Evolutionary conservation across 1,284 basidiomycete genomes (phyloP).

Genomic region (Cystobasidium pallidum): DNA sequence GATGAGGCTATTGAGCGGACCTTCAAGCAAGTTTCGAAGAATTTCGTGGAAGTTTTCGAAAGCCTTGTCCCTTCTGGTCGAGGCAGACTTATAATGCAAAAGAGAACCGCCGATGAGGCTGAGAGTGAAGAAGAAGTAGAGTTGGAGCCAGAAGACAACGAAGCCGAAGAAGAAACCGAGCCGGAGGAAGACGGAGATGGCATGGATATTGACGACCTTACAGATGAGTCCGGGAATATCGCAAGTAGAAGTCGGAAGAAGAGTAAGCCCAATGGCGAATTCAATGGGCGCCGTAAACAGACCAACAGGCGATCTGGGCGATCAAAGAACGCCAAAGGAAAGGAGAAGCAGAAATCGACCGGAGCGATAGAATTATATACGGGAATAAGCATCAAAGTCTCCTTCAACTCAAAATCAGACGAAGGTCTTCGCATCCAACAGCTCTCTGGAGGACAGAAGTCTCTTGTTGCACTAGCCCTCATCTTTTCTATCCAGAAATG

Average conservation of each 20-base stretch:
- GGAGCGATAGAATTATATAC: slow-evolving; percentile 86
- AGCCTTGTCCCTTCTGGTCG: slow-evolving; percentile 93
- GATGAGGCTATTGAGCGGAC: slow-evolving; percentile 98
- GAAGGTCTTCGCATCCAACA: slow-evolving; percentile 96
- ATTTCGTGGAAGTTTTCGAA: slow-evolving; percentile 97
- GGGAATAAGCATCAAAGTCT: slow-evolving; percentile 95
- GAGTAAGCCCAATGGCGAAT: background rate
- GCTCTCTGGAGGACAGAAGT: slow-evolving; percentile 96
- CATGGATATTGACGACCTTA: slow-evolving; percentile 68
- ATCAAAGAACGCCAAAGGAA: slow-evolving; percentile 47
- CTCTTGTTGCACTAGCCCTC: slow-evolving; percentile 90
- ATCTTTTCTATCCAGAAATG: slow-evolving; percentile 99
- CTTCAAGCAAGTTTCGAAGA: slow-evolving; percentile 95
- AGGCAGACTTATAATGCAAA: slow-evolving; percentile 88
- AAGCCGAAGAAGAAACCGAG: slow-evolving; percentile 65
- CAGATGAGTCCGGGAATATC: slow-evolving; percentile 67
- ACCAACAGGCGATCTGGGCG: background rate
- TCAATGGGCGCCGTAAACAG: background rate
- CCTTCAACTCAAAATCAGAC: slow-evolving; percentile 97
- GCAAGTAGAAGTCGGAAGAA: slow-evolving; percentile 57
- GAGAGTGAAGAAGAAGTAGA: slow-evolving; percentile 56
- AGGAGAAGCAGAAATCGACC: slow-evolving; percentile 63
- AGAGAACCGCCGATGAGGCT: slow-evolving; percentile 71
- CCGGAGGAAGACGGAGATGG: slow-evolving; percentile 46
- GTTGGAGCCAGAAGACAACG: slow-evolving; percentile 54